Conservation (phyloP, 306 rosid genomes). For the Cicer judaicum region DNA sequence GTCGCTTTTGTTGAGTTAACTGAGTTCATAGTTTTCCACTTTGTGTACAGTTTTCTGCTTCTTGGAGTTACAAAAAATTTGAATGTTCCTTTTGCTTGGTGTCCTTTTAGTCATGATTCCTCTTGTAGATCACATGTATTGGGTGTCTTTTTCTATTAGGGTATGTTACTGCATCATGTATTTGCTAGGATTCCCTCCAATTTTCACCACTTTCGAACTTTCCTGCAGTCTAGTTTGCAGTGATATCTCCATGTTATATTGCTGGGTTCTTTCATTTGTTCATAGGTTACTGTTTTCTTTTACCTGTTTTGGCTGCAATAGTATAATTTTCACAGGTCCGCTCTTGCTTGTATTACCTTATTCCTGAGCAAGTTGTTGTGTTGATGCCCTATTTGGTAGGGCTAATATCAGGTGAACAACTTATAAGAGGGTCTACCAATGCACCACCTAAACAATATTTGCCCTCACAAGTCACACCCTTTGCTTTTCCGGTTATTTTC, state of each 20-base stretch:
- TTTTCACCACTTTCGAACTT: background rate
- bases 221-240: background rate
- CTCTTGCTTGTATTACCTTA: constrained; percentile 17
- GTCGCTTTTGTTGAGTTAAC: background rate
- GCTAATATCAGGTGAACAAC: background rate
- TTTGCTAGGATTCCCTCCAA: background rate
- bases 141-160: background rate
- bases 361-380: background rate
- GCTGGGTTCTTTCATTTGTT: background rate
- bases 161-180: background rate
- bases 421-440: background rate
- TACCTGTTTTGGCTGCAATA: background rate
- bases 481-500: too few relatives aligned
- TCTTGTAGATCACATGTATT: background rate
- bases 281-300: background rate
- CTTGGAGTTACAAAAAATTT: background rate
- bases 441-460: background rate
- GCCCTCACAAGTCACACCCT: background rate
- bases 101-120: background rate
- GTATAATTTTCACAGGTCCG: background rate
- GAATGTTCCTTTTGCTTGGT: background rate
- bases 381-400: background rate
- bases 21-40: background rate
- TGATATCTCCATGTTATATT: background rate
- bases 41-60: background rate